Conservation (phyloP, 2,329 filamentous ascomycete genomes). For the Cladosporium sp. region DNA sequence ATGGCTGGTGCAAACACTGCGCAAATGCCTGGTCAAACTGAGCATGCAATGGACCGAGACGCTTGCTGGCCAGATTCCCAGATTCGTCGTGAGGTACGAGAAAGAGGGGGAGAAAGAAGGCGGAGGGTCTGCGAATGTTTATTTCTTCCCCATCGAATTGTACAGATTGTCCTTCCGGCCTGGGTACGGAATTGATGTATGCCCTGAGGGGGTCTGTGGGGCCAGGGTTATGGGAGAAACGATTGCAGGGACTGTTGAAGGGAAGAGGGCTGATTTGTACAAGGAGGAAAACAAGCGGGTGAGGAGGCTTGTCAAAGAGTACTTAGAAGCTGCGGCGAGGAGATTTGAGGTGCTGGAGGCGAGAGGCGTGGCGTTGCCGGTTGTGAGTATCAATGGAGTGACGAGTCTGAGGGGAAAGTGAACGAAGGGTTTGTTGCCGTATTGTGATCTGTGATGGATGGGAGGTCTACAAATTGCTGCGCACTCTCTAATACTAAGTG, state of each 20-base stretch:
- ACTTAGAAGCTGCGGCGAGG: slow-evolving; percentile 14
- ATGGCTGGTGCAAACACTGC: slow-evolving; percentile 17
- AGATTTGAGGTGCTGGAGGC: neutral
- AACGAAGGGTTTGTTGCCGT: too few species aligned
- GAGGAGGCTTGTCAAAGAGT: slow-evolving; percentile 13
- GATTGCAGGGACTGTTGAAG: neutral
- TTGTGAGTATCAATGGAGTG: slow-evolving; percentile 5
- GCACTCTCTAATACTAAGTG: too few species aligned
- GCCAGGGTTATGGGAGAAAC: slow-evolving; percentile 12
- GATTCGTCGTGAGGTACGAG: slow-evolving; percentile 10
- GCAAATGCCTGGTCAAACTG: slow-evolving; percentile 10
- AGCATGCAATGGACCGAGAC: neutral
- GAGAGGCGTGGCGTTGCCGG: neutral
- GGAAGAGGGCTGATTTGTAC: neutral
- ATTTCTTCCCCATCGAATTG: slow-evolving; percentile 22
- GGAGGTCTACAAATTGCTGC: too few species aligned
- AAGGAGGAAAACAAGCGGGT: slow-evolving; percentile 16
- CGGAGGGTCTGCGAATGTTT: too few species aligned
- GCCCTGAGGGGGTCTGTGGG: slow-evolving; percentile 17
- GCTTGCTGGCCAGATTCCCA: neutral
- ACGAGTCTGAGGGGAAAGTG: neutral
- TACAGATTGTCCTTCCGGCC: slow-evolving; percentile 15
- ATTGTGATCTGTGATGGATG: too few species aligned
- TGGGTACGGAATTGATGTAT: slow-evolving; percentile 20
- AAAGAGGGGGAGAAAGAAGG: neutral